A percentile compares a stretch with the other conserved stretches of the same genome.
These are phyloP conservation scores for Yamadazyma triangularis DNA, from an alignment of 1,139 yeast genomes.

Conservation along the genomic window DNA sequence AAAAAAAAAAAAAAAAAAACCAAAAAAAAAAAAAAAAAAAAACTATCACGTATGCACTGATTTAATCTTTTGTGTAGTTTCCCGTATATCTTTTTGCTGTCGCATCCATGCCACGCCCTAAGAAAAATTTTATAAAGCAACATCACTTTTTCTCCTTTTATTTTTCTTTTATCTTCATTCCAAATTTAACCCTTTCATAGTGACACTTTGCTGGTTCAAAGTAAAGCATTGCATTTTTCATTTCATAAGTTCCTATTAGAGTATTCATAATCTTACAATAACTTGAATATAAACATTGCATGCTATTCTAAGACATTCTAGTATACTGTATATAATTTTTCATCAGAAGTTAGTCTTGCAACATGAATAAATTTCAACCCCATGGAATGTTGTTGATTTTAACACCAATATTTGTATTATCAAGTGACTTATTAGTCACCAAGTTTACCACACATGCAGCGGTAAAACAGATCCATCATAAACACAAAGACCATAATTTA, in stretches of 20 bases:
- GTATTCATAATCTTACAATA: too few relatives aligned
- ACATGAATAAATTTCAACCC: constrained; percentile 11
- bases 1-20: constrained; percentile 7
- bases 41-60: too few relatives aligned
- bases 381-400: constrained; percentile 19
- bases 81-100: too few relatives aligned
- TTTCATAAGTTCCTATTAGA: too few relatives aligned
- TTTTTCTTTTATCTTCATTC: too few relatives aligned
- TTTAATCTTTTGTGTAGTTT: neutral
- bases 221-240: neutral
- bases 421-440: constrained; percentile 21
- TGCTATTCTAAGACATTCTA: too few relatives aligned
- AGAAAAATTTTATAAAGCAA: neutral
- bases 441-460: constrained; percentile 18
- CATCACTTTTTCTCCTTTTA: neutral
- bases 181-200: too few relatives aligned
- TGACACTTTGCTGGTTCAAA: neutral
- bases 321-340: neutral
- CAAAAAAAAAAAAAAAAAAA: too few relatives aligned
- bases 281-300: too few relatives aligned
- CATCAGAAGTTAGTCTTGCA: neutral
- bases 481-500: constrained; percentile 1
- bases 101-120: too few relatives aligned
- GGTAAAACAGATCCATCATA: constrained; percentile 8
- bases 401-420: constrained; percentile 22